Percentiles rank a stretch among this genome's conserved stretches.
These are phyloP conservation scores for Arthrobotrys iridis DNA, from an alignment of 2,329 filamentous ascomycete genomes.

Conservation along the genomic window DNA sequence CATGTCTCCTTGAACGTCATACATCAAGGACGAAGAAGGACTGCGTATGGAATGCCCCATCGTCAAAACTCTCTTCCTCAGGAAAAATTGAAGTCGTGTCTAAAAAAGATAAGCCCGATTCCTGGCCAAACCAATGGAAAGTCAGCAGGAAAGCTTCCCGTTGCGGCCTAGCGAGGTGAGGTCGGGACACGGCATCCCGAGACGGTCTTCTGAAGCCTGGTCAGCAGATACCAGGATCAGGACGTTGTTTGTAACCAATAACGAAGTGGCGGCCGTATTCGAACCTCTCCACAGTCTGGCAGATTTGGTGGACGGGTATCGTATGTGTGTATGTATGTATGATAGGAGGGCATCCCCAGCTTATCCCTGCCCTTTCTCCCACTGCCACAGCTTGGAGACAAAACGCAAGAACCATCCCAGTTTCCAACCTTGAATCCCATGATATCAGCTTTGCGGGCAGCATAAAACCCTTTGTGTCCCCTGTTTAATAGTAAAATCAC, in stretches of 20 bases:
- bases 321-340: too few species aligned
- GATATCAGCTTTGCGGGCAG: background rate
- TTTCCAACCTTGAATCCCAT: background rate
- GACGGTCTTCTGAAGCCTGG: conserved; percentile 15
- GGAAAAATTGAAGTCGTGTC: background rate
- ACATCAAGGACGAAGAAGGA: background rate
- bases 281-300: conserved; percentile 7
- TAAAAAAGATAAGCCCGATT: background rate
- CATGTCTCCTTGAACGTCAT: background rate
- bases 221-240: conserved; percentile 1
- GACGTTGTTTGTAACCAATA: conserved; percentile 8
- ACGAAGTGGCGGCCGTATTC: background rate
- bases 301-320: too few species aligned
- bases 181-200: conserved; percentile 16
- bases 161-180: background rate
- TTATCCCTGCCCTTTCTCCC: conserved; percentile 6
- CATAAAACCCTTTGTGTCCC: conserved; percentile 11
- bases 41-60: background rate
- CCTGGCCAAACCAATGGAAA: background rate
- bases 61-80: too few species aligned
- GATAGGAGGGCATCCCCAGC: conserved; percentile 2
- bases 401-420: background rate
- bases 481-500: background rate
- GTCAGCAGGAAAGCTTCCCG: conserved; percentile 12
- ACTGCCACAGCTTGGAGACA: background rate